These are phyloP conservation scores for Suillus luteus DNA, from an alignment of 768 basidiomycete species.

Conservation along the genomic window DNA sequence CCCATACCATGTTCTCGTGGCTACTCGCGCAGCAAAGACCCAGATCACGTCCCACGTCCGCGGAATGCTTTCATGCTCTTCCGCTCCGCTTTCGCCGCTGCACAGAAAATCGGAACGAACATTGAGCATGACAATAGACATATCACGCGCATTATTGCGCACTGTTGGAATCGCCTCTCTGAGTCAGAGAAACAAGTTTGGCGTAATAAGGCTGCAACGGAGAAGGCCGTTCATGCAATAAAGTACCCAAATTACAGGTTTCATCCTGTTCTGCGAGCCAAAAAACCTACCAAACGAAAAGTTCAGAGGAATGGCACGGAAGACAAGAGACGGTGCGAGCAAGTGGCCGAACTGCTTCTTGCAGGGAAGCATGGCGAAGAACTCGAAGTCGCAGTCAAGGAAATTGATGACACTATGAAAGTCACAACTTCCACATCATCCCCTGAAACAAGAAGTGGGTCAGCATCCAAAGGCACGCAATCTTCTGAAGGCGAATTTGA, in stretches of 20 bases:
- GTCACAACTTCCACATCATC: constrained; percentile 9
- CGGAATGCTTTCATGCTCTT: constrained; percentile 57
- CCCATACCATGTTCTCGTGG: constrained; percentile 32
- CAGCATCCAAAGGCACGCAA: neutral
- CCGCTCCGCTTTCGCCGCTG: constrained; percentile 59
- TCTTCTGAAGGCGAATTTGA: constrained; percentile 8
- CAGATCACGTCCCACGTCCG: constrained; percentile 45
- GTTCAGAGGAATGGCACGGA: constrained; percentile 51
- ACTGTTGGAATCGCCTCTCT: constrained; percentile 56
- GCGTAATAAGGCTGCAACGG: constrained; percentile 50
- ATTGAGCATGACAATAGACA: constrained; percentile 60
- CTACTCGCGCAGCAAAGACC: constrained; percentile 32
- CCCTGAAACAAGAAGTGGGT: neutral
- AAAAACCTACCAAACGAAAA: constrained; percentile 49
- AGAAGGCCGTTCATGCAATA: constrained; percentile 49
- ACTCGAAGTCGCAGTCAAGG: constrained; percentile 45
- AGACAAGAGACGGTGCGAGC: constrained; percentile 51
- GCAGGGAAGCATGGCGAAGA: constrained; percentile 53
- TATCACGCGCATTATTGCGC: constrained; percentile 57
- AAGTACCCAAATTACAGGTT: constrained; percentile 60
- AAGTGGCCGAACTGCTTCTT: constrained; percentile 51
- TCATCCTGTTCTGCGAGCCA: constrained; percentile 44
- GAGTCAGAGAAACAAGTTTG: constrained; percentile 53
- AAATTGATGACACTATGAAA: constrained; percentile 27
- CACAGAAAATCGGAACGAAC: constrained; percentile 46